Evolutionary conservation across 139 green algal species (phyloP).

Genomic region (Micractinium sp.): DNA sequence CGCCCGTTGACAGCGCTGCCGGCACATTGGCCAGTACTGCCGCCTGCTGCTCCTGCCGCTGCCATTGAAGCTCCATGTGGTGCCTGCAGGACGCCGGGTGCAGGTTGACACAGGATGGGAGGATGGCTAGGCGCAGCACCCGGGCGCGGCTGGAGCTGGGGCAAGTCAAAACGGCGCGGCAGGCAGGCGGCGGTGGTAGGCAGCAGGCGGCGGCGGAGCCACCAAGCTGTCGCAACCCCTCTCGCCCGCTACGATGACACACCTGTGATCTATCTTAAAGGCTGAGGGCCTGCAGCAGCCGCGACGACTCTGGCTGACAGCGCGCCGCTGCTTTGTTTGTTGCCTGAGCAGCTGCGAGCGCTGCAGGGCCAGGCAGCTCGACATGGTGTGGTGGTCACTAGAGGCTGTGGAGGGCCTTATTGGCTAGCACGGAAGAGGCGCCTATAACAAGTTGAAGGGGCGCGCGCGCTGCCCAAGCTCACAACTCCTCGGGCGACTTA

Average conservation of each 20-base stretch:
- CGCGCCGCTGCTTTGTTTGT: background rate
- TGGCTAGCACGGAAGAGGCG: background rate
- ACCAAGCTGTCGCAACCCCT: background rate
- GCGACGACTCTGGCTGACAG: too few species aligned
- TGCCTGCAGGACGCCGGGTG: conserved; percentile 1
- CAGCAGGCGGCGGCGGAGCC: background rate
- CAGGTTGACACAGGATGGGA: background rate
- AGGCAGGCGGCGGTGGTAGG: background rate
- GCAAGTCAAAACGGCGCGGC: background rate
- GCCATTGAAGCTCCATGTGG: conserved; percentile 52
- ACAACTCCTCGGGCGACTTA: too few species aligned
- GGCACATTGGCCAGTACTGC: conserved; percentile 24
- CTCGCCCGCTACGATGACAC: too few species aligned
- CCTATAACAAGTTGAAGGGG: background rate
- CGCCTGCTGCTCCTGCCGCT: conserved; percentile 46
- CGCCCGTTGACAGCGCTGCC: background rate
- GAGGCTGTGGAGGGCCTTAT: background rate
- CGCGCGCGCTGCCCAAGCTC: too few species aligned
- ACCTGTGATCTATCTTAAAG: conserved; percentile 16
- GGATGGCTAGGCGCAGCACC: background rate
- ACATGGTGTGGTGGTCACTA: background rate
- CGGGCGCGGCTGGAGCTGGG: too few species aligned
- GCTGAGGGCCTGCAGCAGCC: background rate
- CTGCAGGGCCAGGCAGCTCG: too few species aligned
- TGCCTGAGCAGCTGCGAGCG: background rate